phyloP scores from a whole-genome alignment of 2,329 filamentous ascomycete genomes.

The Colletotrichum filicis region DNA sequence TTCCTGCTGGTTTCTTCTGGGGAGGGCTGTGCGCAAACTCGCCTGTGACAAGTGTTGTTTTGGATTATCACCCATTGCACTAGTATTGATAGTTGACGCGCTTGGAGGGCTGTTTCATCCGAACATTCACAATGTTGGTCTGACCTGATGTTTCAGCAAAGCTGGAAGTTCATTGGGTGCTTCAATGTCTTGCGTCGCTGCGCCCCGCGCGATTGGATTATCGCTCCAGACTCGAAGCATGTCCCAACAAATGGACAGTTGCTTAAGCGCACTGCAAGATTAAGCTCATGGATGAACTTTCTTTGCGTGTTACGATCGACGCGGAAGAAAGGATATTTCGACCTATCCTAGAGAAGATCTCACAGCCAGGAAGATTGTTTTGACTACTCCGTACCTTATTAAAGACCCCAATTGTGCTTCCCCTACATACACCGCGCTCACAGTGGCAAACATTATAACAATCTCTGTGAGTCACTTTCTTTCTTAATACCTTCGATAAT shows the following conservation, averaged over 20 bases:
- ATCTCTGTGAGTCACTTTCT: too few relatives aligned
- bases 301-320: too few relatives aligned
- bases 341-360: too few relatives aligned
- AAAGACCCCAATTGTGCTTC: too few relatives aligned
- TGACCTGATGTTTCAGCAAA: constrained; percentile 11
- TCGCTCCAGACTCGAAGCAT: neutral
- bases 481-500: too few relatives aligned
- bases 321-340: too few relatives aligned
- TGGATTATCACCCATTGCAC: neutral
- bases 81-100: neutral
- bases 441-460: too few relatives aligned
- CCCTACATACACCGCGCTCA: too few relatives aligned
- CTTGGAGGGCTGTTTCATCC: constrained; percentile 17
- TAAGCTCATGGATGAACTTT: neutral
- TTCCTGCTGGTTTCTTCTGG: neutral
- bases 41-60: constrained; percentile 24
- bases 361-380: too few relatives aligned
- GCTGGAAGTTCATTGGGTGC: neutral
- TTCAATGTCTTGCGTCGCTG: neutral
- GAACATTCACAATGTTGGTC: neutral
- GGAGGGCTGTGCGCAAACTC: neutral
- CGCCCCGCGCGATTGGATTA: constrained; percentile 1
- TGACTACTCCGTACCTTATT: too few relatives aligned
- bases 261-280: too few relatives aligned
- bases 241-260: neutral